phyloP scores from a whole-genome alignment of 2,329 filamentous ascomycete genomes.

The Zymoseptoria tritici region DNA sequence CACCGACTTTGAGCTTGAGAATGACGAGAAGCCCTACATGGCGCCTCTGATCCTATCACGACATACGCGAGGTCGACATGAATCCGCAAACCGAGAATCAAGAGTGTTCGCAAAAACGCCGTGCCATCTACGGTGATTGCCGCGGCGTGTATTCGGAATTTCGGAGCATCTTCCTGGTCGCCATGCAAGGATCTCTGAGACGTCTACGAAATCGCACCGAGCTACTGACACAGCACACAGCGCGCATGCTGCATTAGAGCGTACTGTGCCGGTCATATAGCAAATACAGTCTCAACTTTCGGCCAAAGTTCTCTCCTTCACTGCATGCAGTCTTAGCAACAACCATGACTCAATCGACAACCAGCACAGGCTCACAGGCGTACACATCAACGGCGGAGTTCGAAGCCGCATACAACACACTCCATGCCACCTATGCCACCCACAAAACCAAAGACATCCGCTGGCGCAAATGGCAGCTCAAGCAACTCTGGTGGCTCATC shows the following conservation, averaged over 20 bases:
- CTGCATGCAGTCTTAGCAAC: not conserved
- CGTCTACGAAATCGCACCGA: not conserved
- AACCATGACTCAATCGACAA: not conserved
- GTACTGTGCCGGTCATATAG: not conserved
- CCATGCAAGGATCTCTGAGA: not conserved
- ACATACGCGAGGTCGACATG: too few relatives aligned
- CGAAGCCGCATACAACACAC: constrained; percentile 4
- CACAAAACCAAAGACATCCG: constrained; percentile 9
- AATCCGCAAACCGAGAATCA: not conserved
- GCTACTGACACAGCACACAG: not conserved
- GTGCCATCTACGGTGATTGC: not conserved
- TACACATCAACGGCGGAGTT: constrained; percentile 6
- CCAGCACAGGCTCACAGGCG: not conserved
- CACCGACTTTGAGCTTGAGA: too few relatives aligned
- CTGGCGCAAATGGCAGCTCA: constrained; percentile 11
- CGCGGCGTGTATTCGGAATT: not conserved
- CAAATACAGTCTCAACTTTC: not conserved
- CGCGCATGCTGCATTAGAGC: not conserved
- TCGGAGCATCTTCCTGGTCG: not conserved
- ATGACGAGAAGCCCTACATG: too few relatives aligned
- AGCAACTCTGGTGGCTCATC: constrained; percentile 10
- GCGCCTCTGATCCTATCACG: too few relatives aligned
- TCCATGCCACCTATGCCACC: constrained; percentile 5
- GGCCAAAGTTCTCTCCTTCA: too few relatives aligned
- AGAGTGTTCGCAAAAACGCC: not conserved